Base-by-base conservation (phyloP, 2,329 filamentous ascomycete genomes). In the Eutypella sp. region DNA sequence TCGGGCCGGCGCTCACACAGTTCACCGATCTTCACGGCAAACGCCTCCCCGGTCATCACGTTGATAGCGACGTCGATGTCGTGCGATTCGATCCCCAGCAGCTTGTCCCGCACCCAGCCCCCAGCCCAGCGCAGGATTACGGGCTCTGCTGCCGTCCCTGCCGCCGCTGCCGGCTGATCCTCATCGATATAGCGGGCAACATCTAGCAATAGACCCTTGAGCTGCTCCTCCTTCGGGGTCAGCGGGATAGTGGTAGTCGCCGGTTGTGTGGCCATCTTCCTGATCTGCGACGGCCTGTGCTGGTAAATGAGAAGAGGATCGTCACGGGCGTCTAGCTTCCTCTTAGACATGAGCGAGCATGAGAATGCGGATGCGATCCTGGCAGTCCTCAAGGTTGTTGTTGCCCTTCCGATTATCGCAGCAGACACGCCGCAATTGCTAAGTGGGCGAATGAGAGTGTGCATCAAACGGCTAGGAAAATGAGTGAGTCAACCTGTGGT, bases 21-120 rank as follows among this genome's bases (percentile, higher is more conserved):
- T 52, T 83, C 75, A 51, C 81, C 76, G 64, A 93, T 75, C 55
- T 79, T 75, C 41, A 79, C 65, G n/a, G 83, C 85, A 60, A 93
- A 93, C 11, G 81, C 72, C 57, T 83, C 82, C 43, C 89, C 89
- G 0, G 88, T 93, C 86, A 93, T 89, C 54, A 77, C 78, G 69
- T 90, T 91, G 71, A 95, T 89, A 44, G 87, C 87, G 7, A 89
- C 84, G 63, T 95, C 89, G 52, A 95, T 91, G 61, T 95, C 89
- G 61, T 91, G 77, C 59, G 85, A 89, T 48, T 75, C 75, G 11
- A 82, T 74, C 18, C 82, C 81, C 4, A 93, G 76, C 2, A 93
- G 76, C 68, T 89, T 91, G 70, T 95, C 89, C 34, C 89, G 84
- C 10, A 93, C 88, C 89, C 89, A 95, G 22, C 89, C 89, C 47